These are phyloP conservation scores for Stagonosporopsis cucurbitacearum DNA, from an alignment of 2,329 filamentous ascomycete genomes.

Conservation along the genomic window DNA sequence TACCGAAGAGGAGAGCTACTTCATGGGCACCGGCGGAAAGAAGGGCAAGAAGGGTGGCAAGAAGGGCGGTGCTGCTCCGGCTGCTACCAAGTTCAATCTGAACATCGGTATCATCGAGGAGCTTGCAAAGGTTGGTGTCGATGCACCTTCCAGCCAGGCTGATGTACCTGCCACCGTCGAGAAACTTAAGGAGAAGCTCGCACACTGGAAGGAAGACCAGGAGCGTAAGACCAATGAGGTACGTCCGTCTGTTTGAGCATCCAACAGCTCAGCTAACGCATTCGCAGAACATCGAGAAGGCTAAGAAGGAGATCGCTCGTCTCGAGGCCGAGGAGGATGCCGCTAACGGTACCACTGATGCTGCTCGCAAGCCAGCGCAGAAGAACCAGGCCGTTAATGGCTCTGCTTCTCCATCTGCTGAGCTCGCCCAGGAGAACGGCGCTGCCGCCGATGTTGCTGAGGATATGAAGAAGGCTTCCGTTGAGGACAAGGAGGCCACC, in stretches of 20 bases:
- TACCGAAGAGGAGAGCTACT: slow-evolving; percentile 85
- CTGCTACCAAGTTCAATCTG: slow-evolving; percentile 74
- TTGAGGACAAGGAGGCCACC: slow-evolving; percentile 59
- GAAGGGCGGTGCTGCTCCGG: slow-evolving; percentile 71
- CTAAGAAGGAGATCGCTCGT: slow-evolving; percentile 91
- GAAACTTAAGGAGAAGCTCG: slow-evolving; percentile 91
- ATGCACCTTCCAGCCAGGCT: slow-evolving; percentile 83
- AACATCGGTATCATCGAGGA: slow-evolving; percentile 92
- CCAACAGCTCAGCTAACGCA: not conserved
- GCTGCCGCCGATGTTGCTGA: slow-evolving; percentile 64
- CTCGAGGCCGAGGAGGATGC: slow-evolving; percentile 75
- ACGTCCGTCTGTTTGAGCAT: slow-evolving; percentile 48
- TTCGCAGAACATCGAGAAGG: slow-evolving; percentile 89
- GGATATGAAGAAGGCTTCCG: slow-evolving; percentile 65
- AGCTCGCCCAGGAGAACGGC: slow-evolving; percentile 64
- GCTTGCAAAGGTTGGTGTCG: slow-evolving; percentile 80
- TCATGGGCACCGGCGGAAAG: slow-evolving; percentile 73
- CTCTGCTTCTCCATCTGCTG: slow-evolving; percentile 58
- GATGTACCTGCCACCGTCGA: slow-evolving; percentile 82
- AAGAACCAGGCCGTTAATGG: slow-evolving; percentile 62
- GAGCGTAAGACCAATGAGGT: slow-evolving; percentile 88
- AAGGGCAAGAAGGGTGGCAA: slow-evolving; percentile 90
- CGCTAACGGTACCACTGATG: slow-evolving; percentile 60
- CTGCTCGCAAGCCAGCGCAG: slow-evolving; percentile 60
- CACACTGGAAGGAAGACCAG: slow-evolving; percentile 91